phyloP scores from a whole-genome alignment of 441 rosid genomes.

The Syzygium syzygioides region DNA sequence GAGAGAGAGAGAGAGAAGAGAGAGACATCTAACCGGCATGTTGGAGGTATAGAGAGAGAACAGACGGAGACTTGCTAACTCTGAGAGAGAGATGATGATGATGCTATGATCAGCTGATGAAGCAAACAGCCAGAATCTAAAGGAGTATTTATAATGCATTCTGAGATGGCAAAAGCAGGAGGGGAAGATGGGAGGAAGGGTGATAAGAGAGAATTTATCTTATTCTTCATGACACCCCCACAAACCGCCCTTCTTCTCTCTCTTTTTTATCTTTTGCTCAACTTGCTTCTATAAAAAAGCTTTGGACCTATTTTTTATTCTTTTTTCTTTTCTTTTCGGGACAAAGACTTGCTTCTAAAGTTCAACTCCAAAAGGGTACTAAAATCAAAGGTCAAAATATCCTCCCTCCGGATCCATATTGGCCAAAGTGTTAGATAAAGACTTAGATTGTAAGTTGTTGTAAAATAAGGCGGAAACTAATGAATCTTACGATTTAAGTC shows the following conservation, averaged over 20 bases:
- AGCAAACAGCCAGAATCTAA: not conserved
- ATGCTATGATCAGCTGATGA: not conserved
- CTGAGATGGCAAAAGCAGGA: not conserved
- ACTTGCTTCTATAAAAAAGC: not conserved
- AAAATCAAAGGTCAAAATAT: not conserved
- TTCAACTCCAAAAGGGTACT: not conserved
- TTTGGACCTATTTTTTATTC: not conserved
- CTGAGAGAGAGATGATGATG: not conserved
- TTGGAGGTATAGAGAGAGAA: not conserved
- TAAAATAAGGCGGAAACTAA: not conserved
- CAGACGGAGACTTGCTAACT: not conserved
- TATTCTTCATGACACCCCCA: not conserved
- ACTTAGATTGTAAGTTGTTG: not conserved
- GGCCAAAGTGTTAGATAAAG: not conserved
- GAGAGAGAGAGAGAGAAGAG: not conserved
- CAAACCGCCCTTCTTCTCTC: not conserved
- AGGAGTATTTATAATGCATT: not conserved
- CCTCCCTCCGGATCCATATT: not conserved
- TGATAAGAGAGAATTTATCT: not conserved
- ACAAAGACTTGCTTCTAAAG: not conserved
- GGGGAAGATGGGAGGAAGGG: not conserved
- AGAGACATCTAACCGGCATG: not conserved
- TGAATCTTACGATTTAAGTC: not conserved
- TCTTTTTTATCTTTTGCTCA: not conserved
- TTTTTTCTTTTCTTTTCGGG: not conserved